phyloP scores from a whole-genome alignment of 2,329 filamentous ascomycete species.

The Boeremia lycopersici region DNA sequence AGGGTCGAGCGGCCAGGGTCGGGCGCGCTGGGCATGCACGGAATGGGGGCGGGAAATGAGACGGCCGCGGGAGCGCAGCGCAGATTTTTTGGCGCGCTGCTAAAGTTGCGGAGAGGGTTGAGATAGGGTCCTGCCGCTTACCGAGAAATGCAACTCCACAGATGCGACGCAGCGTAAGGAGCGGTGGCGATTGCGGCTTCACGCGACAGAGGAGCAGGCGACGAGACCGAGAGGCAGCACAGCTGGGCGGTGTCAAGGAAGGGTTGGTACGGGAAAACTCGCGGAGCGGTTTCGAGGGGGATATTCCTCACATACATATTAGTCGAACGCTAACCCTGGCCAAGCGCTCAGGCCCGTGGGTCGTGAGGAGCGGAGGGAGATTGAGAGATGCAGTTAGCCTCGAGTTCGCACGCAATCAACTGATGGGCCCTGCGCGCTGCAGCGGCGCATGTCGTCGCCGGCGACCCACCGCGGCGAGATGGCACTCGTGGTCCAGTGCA shows the following conservation, averaged over 20 bases:
- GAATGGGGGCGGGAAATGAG: constrained; percentile 37
- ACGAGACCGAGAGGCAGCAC: constrained; percentile 26
- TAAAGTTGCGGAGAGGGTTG: constrained; percentile 33
- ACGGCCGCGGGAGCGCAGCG: constrained; percentile 34
- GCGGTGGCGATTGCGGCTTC: constrained; percentile 33
- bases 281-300: constrained; percentile 38
- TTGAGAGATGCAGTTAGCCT: constrained; percentile 14
- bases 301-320: constrained; percentile 33
- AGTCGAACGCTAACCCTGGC: constrained; percentile 34
- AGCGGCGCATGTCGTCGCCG: constrained; percentile 1
- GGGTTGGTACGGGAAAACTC: constrained; percentile 31
- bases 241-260: constrained; percentile 26
- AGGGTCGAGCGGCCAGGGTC: constrained; percentile 20
- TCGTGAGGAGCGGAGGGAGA: constrained; percentile 17
- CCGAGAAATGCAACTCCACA: constrained; percentile 32
- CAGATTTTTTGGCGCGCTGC: constrained; percentile 44
- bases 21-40: constrained; percentile 27
- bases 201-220: constrained; percentile 34
- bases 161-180: constrained; percentile 33
- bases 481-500: neutral
- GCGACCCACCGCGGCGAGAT: neutral
- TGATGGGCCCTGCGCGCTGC: constrained; percentile 6
- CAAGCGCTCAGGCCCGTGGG: constrained; percentile 27
- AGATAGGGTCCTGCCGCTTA: constrained; percentile 37
- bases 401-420: constrained; percentile 15